These are phyloP conservation scores for Schoenoplectus tabernaemontani DNA, from an alignment of 202 grass and related monocot genomes.

Conservation along the genomic window DNA sequence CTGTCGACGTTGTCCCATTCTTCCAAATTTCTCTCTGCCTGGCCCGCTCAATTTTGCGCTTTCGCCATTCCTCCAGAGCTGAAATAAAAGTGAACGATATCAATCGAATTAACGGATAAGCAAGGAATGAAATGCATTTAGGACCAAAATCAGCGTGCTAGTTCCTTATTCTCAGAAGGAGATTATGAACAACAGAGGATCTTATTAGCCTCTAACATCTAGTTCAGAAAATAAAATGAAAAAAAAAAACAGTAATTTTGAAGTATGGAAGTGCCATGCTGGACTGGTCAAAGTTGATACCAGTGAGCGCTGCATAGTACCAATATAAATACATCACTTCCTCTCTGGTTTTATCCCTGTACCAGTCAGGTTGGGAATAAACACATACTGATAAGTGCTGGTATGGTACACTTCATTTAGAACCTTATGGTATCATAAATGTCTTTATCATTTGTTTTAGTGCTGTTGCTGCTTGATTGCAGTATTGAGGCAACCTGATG, in stretches of 20 bases:
- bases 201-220: not conserved
- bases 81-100: slow-evolving; percentile 12
- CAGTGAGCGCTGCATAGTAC: not conserved
- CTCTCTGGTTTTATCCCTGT: not conserved
- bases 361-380: not conserved
- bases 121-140: not conserved
- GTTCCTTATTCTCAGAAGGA: not conserved
- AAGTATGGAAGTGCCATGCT: not conserved
- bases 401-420: not conserved
- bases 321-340: not conserved
- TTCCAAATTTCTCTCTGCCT: slow-evolving; percentile 77
- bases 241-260: not conserved
- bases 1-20: slow-evolving; percentile 37
- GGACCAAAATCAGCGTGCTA: not conserved
- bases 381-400: not conserved
- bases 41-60: slow-evolving; percentile 87
- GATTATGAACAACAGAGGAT: not conserved
- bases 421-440: not conserved
- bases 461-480: not conserved
- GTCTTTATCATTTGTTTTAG: not conserved
- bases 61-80: slow-evolving; percentile 96
- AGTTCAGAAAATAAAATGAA: not conserved
- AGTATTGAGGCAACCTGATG: not conserved
- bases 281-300: not conserved
- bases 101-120: not conserved